These are phyloP conservation scores for Fusarium luffae DNA, from an alignment of 2,329 filamentous ascomycete genomes.

Conservation along the genomic window DNA sequence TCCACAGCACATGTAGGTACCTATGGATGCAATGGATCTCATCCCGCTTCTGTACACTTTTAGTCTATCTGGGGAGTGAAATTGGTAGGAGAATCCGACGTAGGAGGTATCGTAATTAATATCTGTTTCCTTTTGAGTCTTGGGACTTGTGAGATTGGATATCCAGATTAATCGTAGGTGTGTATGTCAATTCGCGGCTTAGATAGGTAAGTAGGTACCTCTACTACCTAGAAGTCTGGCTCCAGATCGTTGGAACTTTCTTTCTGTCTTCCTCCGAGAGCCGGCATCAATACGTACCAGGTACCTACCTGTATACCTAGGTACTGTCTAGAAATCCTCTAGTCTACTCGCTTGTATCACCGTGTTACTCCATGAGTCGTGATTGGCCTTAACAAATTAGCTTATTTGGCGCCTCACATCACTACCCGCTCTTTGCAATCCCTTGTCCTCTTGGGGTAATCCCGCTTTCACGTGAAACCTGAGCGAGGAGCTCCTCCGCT, in stretches of 20 bases:
- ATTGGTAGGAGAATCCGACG: conserved; percentile 18
- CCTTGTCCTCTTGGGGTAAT: conserved; percentile 11
- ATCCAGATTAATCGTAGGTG: not conserved
- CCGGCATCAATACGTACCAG: conserved; percentile 35
- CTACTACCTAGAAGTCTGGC: too few relatives aligned
- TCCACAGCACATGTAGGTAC: conserved; percentile 10
- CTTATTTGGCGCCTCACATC: conserved; percentile 28
- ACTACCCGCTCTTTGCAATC: conserved; percentile 9
- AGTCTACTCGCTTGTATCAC: conserved; percentile 10
- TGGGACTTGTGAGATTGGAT: not conserved
- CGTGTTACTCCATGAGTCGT: conserved; percentile 4
- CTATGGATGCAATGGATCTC: not conserved
- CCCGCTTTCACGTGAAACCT: conserved; percentile 32
- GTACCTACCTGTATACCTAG: too few relatives aligned
- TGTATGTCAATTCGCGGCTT: not conserved
- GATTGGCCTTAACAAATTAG: conserved; percentile 29
- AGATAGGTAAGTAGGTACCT: too few relatives aligned
- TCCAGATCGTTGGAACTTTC: conserved; percentile 1
- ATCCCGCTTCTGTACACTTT: not conserved
- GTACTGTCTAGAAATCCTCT: not conserved
- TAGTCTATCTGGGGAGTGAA: not conserved
- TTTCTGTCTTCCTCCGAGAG: conserved; percentile 25
- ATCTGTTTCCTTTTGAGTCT: not conserved
- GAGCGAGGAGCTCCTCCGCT: conserved; percentile 21
- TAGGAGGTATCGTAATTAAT: not conserved